Conservation (phyloP, 257 asterid genomes). For the Primulina eburnea region DNA sequence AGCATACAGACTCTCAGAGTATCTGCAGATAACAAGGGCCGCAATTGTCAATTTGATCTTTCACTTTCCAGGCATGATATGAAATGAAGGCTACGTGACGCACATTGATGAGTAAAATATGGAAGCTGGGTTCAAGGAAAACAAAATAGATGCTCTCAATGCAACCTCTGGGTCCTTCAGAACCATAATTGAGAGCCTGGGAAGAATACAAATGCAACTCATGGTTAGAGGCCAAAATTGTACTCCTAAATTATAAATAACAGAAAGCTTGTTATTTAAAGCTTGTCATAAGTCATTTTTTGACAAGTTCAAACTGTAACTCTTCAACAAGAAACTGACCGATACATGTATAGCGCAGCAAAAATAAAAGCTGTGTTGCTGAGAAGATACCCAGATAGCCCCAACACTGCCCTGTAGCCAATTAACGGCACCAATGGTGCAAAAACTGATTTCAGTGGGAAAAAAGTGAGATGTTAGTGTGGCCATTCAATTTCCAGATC, state of each 20-base stretch:
- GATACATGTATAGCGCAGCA: slow-evolving; percentile 62
- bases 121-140: slow-evolving; percentile 97
- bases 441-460: slow-evolving; percentile 52
- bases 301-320: slow-evolving; percentile 10
- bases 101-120: slow-evolving; percentile 94
- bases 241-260: neutral
- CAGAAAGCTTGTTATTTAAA: slow-evolving; percentile 9
- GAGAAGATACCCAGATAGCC: slow-evolving; percentile 75
- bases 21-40: slow-evolving; percentile 47
- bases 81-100: slow-evolving; percentile 31
- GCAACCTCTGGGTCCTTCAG: slow-evolving; percentile 71
- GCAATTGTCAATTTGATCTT: slow-evolving; percentile 26
- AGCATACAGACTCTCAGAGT: slow-evolving; percentile 87
- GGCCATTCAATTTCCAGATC: no score
- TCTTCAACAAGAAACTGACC: slow-evolving; percentile 40
- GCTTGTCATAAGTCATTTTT: slow-evolving; percentile 11
- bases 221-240: neutral
- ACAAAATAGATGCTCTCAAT: slow-evolving; percentile 74
- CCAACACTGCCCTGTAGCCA: slow-evolving; percentile 87
- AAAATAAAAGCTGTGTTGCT: slow-evolving; percentile 66
- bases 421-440: slow-evolving; percentile 74
- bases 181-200: slow-evolving; percentile 71
- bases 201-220: slow-evolving; percentile 18
- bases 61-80: slow-evolving; percentile 1
- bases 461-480: neutral